Evolutionary conservation across 148 eudicot species (phyloP).

Genomic region (Selenicereus undatus): DNA sequence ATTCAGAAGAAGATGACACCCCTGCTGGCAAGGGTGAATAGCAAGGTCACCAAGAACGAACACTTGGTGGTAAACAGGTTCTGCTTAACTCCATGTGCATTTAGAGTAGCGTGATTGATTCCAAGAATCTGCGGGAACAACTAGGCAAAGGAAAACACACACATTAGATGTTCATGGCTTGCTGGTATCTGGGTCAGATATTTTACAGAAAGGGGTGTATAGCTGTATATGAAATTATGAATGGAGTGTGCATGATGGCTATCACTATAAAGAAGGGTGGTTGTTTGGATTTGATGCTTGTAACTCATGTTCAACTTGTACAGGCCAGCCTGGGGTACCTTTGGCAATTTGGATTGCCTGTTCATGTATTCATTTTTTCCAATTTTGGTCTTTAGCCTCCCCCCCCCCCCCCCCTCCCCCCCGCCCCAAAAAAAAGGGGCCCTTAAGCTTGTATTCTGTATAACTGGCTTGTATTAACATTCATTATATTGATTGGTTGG

Average conservation of each 20-base stretch:
- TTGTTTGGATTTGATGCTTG: slow-evolving; percentile 11
- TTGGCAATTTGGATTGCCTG: slow-evolving; percentile 7
- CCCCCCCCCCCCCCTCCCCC: not conserved
- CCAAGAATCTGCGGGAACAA: not conserved
- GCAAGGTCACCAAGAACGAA: not conserved
- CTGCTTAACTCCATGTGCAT: not conserved
- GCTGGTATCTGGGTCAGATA: not conserved
- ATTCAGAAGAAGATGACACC: slow-evolving; percentile 51
- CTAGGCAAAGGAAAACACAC: not conserved
- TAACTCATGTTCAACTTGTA: not conserved
- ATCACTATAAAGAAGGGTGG: not conserved
- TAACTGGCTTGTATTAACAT: slow-evolving; percentile 18
- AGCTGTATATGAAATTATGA: slow-evolving; percentile 7
- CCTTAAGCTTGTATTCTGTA: slow-evolving; percentile 2
- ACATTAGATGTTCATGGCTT: slow-evolving; percentile 1
- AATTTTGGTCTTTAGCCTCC: not conserved
- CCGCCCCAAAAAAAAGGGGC: too few species aligned
- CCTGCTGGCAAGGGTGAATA: slow-evolving; percentile 63
- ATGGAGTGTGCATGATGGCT: not conserved
- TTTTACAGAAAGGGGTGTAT: slow-evolving; percentile 5
- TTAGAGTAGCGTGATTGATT: not conserved
- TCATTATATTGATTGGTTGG: slow-evolving; percentile 4
- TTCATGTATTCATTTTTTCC: not conserved
- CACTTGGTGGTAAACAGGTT: not conserved
- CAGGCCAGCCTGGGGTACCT: slow-evolving; percentile 3